Evolutionary conservation across 2,329 filamentous ascomycete species (phyloP).

Genomic region (Exophiala sp.): DNA sequence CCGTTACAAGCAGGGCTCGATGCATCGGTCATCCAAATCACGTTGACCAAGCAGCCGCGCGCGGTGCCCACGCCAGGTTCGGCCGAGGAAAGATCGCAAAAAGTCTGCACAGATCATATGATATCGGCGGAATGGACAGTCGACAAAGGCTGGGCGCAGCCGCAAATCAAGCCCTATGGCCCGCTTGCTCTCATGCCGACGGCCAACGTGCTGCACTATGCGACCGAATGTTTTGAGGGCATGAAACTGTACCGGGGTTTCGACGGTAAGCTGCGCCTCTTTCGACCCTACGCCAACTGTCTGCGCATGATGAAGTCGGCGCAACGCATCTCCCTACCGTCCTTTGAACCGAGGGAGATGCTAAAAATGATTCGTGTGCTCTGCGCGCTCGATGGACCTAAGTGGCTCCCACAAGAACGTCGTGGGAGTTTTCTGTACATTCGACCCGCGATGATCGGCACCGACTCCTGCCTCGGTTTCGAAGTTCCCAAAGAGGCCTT

Average conservation of each 20-base stretch:
- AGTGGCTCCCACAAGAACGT: conserved; percentile 30
- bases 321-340: conserved; percentile 68
- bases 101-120: conserved; percentile 79
- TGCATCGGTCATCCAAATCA: conserved; percentile 39
- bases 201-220: conserved; percentile 79
- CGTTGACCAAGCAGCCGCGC: conserved; percentile 35
- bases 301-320: conserved; percentile 57
- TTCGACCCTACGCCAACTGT: conserved; percentile 72
- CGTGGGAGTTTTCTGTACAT: conserved; percentile 73
- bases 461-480: conserved; percentile 74
- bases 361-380: conserved; percentile 71
- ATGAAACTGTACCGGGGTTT: conserved; percentile 68
- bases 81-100: conserved; percentile 39
- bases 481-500: conserved; percentile 77
- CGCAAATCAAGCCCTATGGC: conserved; percentile 72
- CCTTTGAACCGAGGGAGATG: conserved; percentile 68
- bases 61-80: conserved; percentile 39
- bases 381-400: conserved; percentile 26
- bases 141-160: conserved; percentile 66
- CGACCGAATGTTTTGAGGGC: conserved; percentile 87
- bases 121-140: conserved; percentile 67
- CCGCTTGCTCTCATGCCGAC: conserved; percentile 76
- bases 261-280: conserved; percentile 70
- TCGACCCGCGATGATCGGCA: conserved; percentile 82
- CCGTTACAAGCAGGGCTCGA: conserved; percentile 34